Evolutionary conservation across 164 flowering plant species (phyloP).

Genomic region (Dillenia suffruticosa): DNA sequence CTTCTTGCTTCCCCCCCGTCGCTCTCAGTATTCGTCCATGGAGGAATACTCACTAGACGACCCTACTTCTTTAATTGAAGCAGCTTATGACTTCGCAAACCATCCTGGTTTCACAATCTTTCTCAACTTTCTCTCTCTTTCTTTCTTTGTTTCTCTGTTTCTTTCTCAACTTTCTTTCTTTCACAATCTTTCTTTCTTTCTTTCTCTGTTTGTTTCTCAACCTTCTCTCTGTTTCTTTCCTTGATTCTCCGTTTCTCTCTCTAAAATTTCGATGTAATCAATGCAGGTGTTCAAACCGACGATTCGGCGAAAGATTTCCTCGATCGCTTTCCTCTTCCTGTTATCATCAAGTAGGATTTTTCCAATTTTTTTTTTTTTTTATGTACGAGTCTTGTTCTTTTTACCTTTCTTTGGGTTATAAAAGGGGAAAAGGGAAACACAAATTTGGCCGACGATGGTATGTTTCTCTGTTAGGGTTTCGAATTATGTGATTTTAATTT

Average conservation of each 20-base stretch:
- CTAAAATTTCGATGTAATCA: too few relatives aligned
- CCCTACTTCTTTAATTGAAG: constrained; percentile 40
- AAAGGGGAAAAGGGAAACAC: too few relatives aligned
- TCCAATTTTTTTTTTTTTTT: not conserved
- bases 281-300: constrained; percentile 53
- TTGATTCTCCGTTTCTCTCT: not conserved
- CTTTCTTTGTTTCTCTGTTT: not conserved
- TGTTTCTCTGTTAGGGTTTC: too few relatives aligned
- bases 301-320: constrained; percentile 58
- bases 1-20: not conserved
- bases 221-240: not conserved
- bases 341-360: constrained; percentile 47
- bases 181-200: not conserved
- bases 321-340: constrained; percentile 64
- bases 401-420: too few relatives aligned
- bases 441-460: too few relatives aligned
- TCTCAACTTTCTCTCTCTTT: constrained; percentile 1
- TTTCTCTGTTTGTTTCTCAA: not conserved
- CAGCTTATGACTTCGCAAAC: constrained; percentile 66
- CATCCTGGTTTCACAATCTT: constrained; percentile 42
- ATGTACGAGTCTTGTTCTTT: too few relatives aligned
- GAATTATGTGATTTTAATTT: too few relatives aligned
- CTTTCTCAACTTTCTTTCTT: not conserved
- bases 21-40: constrained; percentile 24
- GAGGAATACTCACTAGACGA: constrained; percentile 39